These are phyloP conservation scores for Colletotrichum destructivum DNA, from an alignment of 2,329 filamentous ascomycete species.

Conservation along the genomic window DNA sequence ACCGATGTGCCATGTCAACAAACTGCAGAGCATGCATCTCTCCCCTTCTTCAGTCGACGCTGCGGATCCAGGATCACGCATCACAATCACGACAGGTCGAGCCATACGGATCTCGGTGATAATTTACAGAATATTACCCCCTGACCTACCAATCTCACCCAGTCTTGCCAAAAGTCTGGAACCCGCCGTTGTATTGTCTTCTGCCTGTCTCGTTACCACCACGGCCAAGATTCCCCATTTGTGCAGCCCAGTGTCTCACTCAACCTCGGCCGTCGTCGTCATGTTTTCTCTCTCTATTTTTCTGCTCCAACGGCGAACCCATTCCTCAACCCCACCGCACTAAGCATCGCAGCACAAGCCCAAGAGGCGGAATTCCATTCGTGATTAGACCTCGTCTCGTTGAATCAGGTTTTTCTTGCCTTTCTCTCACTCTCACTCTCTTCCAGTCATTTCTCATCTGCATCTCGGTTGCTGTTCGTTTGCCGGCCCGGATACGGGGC, in stretches of 20 bases:
- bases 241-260: slow-evolving; percentile 36
- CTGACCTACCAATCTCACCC: slow-evolving; percentile 4
- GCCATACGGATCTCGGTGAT: background rate
- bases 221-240: slow-evolving; percentile 28
- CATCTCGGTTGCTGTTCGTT: slow-evolving; percentile 14
- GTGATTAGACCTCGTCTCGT: slow-evolving; percentile 1
- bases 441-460: background rate
- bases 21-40: background rate
- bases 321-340: slow-evolving; percentile 17
- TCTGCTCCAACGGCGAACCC: slow-evolving; percentile 27
- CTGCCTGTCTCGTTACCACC: slow-evolving; percentile 24
- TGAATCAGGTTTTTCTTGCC: background rate
- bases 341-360: slow-evolving; percentile 14
- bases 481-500: slow-evolving; percentile 31
- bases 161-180: background rate
- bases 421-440: background rate
- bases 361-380: slow-evolving; percentile 22
- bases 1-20: background rate
- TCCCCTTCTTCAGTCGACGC: background rate
- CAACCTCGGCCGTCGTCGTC: slow-evolving; percentile 16
- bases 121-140: too few relatives aligned
- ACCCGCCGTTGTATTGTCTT: background rate
- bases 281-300: slow-evolving; percentile 19
- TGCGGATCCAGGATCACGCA: background rate
- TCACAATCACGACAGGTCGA: background rate